These are phyloP conservation scores for Gossypium davidsonii DNA, from an alignment of 441 rosid species.

Conservation along the genomic window DNA sequence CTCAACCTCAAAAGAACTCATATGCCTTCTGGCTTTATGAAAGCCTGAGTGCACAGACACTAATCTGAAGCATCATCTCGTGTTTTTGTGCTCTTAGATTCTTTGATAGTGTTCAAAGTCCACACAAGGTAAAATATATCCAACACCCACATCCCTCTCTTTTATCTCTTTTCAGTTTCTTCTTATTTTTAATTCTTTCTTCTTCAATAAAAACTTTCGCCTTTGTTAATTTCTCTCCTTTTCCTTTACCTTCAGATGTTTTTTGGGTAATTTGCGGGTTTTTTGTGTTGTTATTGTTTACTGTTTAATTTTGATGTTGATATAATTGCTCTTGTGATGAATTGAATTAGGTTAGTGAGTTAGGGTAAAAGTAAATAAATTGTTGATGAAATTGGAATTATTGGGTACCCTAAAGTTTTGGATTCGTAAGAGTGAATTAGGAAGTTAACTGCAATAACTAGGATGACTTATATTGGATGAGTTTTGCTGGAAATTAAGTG, in stretches of 20 bases:
- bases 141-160: not conserved
- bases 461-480: not conserved
- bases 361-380: not conserved
- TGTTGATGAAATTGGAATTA: not conserved
- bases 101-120: not conserved
- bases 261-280: not conserved
- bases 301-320: not conserved
- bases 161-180: not conserved
- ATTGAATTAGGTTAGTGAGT: not conserved
- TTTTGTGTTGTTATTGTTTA: not conserved
- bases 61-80: not conserved
- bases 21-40: not conserved
- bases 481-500: not conserved
- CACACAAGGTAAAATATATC: not conserved
- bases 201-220: not conserved
- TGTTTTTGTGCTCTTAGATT: not conserved
- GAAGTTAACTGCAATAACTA: not conserved
- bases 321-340: not conserved
- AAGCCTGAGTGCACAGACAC: not conserved
- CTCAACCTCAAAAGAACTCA: not conserved
- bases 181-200: not conserved
- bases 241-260: not conserved
- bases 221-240: not conserved
- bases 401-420: not conserved
- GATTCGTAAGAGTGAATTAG: not conserved